These are phyloP conservation scores for Anisodus tanguticus DNA, from an alignment of 257 asterid species.

Conservation along the genomic window DNA sequence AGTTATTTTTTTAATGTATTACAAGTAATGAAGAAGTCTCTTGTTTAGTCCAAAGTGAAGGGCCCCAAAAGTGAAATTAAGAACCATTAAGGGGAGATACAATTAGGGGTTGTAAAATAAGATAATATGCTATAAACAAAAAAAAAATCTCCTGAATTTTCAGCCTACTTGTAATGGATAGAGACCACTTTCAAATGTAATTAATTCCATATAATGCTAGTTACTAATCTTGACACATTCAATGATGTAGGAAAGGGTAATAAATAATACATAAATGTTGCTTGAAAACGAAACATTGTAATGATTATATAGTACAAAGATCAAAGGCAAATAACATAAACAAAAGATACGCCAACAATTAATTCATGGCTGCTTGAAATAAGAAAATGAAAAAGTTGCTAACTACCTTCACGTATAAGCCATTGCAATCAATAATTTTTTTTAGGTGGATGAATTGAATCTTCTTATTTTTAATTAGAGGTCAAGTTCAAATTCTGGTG, in stretches of 20 bases:
- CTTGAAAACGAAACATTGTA: neutral
- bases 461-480: too few species aligned
- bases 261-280: neutral
- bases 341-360: neutral
- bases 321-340: neutral
- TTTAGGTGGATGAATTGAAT: too few species aligned
- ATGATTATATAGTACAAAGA: neutral
- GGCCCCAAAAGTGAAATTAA: neutral
- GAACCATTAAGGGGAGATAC: neutral
- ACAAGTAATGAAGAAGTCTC: neutral
- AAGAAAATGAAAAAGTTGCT: neutral
- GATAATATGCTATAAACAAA: neutral
- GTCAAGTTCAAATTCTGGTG: too few species aligned
- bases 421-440: neutral
- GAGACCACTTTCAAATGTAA: neutral
- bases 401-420: neutral
- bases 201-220: neutral
- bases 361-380: neutral
- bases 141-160: neutral
- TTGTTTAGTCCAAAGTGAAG: neutral
- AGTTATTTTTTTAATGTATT: too few species aligned
- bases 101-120: neutral
- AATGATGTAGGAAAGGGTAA: neutral
- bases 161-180: neutral
- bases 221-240: neutral